These are phyloP conservation scores for Sonneratia alba DNA, from an alignment of 345 rosid species.

Conservation along the genomic window DNA sequence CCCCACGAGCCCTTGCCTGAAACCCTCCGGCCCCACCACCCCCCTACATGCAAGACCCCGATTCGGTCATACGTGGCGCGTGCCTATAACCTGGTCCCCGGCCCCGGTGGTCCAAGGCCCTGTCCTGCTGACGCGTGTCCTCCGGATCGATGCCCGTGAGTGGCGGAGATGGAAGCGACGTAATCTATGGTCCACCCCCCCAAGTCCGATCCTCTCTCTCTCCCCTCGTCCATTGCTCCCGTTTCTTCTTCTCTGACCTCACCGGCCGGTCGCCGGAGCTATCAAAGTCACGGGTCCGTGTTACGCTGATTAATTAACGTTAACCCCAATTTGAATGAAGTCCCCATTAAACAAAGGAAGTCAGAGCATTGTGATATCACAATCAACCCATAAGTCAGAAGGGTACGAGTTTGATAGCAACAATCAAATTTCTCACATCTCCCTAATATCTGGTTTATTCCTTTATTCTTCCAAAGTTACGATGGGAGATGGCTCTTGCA, in stretches of 20 bases:
- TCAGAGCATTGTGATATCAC: too few relatives aligned
- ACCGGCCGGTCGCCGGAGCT: slow-evolving; percentile 1
- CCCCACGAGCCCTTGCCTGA: slow-evolving; percentile 28
- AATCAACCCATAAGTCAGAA: too few relatives aligned
- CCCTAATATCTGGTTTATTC: too few relatives aligned
- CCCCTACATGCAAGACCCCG: slow-evolving; percentile 41
- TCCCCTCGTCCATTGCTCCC: background rate
- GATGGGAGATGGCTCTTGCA: too few relatives aligned
- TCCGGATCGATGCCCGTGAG: slow-evolving; percentile 26
- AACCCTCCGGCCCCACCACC: background rate
- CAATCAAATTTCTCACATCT: too few relatives aligned
- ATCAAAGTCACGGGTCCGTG: background rate
- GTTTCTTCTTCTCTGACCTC: background rate
- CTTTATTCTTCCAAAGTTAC: too few relatives aligned
- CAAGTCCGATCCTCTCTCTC: background rate
- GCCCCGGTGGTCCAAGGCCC: slow-evolving; percentile 45
- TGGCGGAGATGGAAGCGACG: slow-evolving; percentile 23
- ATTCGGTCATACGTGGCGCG: slow-evolving; percentile 18
- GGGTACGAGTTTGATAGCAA: too few relatives aligned
- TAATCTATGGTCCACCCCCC: background rate
- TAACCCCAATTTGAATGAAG: background rate
- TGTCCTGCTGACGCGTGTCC: slow-evolving; percentile 38
- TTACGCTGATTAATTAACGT: background rate
- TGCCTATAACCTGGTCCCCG: slow-evolving; percentile 30
- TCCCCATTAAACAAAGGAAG: too few relatives aligned